A percentile compares a stretch with the other conserved stretches of the same genome.
Evolutionary conservation across 441 rosid species (phyloP).

Genomic region (Euphorbia celastroides): DNA sequence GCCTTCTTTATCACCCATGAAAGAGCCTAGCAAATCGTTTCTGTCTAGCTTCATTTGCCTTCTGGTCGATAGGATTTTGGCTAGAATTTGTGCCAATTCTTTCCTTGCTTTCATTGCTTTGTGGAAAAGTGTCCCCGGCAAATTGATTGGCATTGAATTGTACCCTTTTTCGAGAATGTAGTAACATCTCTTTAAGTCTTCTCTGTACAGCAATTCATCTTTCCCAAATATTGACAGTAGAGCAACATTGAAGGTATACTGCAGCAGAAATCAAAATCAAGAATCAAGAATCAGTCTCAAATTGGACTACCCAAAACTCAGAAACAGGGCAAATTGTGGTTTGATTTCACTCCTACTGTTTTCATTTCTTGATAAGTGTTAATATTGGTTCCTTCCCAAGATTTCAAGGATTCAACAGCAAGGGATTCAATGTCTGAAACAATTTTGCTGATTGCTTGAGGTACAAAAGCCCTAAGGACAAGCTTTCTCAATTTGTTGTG

Average conservation of each 20-base stretch:
- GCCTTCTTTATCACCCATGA: conserved; percentile 81
- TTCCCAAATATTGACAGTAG: conserved; percentile 84
- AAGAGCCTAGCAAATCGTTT: conserved; percentile 73
- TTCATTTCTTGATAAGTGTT: conserved; percentile 91
- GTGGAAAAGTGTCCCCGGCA: conserved; percentile 88
- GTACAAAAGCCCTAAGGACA: conserved; percentile 84
- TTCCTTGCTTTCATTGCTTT: conserved; percentile 88
- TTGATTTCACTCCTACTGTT: conserved; percentile 35
- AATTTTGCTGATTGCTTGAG: conserved; percentile 50
- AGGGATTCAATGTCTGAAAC: conserved; percentile 55
- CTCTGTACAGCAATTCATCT: conserved; percentile 69
- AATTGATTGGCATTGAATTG: conserved; percentile 89
- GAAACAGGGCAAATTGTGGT: no score
- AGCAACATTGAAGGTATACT: conserved; percentile 93
- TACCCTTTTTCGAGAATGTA: conserved; percentile 90
- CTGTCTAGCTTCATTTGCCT: conserved; percentile 45
- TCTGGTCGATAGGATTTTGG: conserved; percentile 57
- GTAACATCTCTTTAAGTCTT: conserved; percentile 82
- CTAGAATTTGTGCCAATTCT: conserved; percentile 68
- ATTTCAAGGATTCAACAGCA: conserved; percentile 44
- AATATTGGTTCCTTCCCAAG: conserved; percentile 53
- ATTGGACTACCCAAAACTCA: background rate
- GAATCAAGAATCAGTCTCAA: background rate
- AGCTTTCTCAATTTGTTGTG: conserved; percentile 78
- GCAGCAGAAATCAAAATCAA: conserved; percentile 14